Evolutionary conservation across 768 basidiomycete genomes (phyloP).

Genomic region (Strobilomyces confusus): DNA sequence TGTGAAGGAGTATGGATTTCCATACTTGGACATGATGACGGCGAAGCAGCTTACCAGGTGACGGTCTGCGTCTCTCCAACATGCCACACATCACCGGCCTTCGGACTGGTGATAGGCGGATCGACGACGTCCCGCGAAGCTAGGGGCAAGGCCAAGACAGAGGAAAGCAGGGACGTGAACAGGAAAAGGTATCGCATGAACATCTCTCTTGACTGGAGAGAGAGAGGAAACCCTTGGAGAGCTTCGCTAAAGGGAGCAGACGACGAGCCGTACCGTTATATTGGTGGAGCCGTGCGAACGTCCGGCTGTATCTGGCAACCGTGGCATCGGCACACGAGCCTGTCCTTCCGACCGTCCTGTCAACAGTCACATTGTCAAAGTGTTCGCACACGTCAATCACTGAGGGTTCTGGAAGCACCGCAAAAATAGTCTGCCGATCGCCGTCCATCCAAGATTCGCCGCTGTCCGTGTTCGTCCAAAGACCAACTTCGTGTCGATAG

Average conservation of each 20-base stretch:
- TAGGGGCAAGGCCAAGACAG: conserved; percentile 32
- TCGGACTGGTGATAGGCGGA: conserved; percentile 47
- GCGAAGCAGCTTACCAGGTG: conserved; percentile 40
- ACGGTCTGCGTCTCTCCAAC: conserved; percentile 43
- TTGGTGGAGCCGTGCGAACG: conserved; percentile 20
- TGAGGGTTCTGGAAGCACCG: conserved; percentile 1
- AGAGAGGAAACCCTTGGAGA: conserved; percentile 19
- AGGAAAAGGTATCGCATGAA: conserved; percentile 25
- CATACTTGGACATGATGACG: conserved; percentile 20
- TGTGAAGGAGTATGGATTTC: conserved; percentile 32
- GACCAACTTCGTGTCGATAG: too few species aligned
- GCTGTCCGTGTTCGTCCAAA: neutral
- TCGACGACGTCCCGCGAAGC: conserved; percentile 41
- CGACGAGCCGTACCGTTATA: conserved; percentile 14
- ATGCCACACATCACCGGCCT: conserved; percentile 39
- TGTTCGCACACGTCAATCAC: conserved; percentile 5
- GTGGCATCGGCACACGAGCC: neutral
- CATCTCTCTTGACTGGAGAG: conserved; percentile 14
- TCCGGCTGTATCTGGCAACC: conserved; percentile 9
- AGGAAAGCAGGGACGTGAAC: conserved; percentile 16
- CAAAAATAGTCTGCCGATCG: conserved; percentile 2
- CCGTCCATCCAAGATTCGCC: neutral
- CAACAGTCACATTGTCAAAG: neutral
- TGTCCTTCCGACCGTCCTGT: neutral
- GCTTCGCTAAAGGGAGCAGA: conserved; percentile 9